These are phyloP conservation scores for Fusarium tjaetaba DNA, from an alignment of 2,329 filamentous ascomycete species.

Conservation along the genomic window DNA sequence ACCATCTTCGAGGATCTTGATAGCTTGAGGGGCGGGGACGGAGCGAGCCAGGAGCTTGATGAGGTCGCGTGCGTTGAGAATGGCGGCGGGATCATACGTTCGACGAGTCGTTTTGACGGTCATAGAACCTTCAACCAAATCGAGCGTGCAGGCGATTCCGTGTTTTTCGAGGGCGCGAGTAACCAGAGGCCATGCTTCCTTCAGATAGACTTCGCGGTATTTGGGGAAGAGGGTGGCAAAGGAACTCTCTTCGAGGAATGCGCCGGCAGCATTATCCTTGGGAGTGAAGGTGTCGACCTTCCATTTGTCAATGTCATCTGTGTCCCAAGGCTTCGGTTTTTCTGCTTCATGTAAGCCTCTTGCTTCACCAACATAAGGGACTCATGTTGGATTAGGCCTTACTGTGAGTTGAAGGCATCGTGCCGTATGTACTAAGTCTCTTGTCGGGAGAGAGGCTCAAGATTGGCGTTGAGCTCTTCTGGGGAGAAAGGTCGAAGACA, in stretches of 20 bases:
- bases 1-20: slow-evolving; percentile 94
- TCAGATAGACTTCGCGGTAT: slow-evolving; percentile 94
- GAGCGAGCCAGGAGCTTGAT: slow-evolving; percentile 92
- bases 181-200: slow-evolving; percentile 91
- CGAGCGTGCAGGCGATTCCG: slow-evolving; percentile 90
- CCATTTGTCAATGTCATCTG: slow-evolving; percentile 95
- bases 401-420: slow-evolving; percentile 85
- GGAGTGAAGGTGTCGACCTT: slow-evolving; percentile 88
- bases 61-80: slow-evolving; percentile 92
- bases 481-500: background rate
- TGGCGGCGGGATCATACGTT: slow-evolving; percentile 72
- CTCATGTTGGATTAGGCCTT: background rate
- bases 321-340: slow-evolving; percentile 93
- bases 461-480: background rate
- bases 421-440: background rate
- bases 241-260: slow-evolving; percentile 91
- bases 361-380: background rate
- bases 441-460: background rate
- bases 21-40: slow-evolving; percentile 90
- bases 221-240: slow-evolving; percentile 71
- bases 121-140: slow-evolving; percentile 94
- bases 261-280: slow-evolving; percentile 84
- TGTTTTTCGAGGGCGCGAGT: slow-evolving; percentile 87
- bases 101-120: too few relatives aligned
- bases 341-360: slow-evolving; percentile 48